Conservation (phyloP, 2,329 filamentous ascomycete genomes). For the Ophiostoma perfectum region DNA sequence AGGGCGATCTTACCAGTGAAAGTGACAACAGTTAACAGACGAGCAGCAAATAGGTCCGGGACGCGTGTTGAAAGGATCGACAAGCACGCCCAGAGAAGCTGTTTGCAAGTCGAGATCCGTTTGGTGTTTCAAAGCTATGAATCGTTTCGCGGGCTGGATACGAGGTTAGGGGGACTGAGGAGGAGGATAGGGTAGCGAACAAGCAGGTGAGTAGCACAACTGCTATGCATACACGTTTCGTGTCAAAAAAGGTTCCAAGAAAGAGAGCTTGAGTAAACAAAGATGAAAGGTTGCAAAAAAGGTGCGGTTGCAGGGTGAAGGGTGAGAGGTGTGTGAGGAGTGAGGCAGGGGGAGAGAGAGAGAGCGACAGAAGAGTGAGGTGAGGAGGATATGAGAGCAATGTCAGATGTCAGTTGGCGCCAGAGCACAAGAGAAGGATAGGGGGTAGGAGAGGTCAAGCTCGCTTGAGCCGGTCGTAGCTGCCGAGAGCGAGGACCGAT, state of each 20-base stretch:
- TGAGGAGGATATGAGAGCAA: not conserved
- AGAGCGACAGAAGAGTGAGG: not conserved
- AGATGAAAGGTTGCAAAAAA: constrained; percentile 18
- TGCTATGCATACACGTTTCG: constrained; percentile 24
- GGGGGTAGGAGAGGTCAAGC: not conserved
- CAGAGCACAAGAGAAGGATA: not conserved
- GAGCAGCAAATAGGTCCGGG: not conserved
- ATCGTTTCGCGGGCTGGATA: constrained; percentile 14
- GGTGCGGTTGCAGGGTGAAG: constrained; percentile 7
- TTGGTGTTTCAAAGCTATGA: not conserved
- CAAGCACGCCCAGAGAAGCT: not conserved
- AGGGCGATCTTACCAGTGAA: not conserved
- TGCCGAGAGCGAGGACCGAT: not conserved
- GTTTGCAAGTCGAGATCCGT: not conserved
- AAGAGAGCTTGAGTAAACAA: constrained; percentile 18
- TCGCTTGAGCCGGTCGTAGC: not conserved
- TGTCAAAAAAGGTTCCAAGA: constrained; percentile 28
- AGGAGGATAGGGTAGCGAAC: not conserved
- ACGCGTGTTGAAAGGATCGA: not conserved
- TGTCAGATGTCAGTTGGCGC: not conserved
- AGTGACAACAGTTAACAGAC: not conserved
- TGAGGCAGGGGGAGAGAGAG: not conserved
- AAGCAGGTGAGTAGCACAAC: constrained; percentile 14
- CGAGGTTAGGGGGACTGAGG: not conserved
- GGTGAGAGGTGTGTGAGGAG: not conserved